phyloP scores from a whole-genome alignment of 1,284 basidiomycete species.

The Cryptococcus neoformans region DNA sequence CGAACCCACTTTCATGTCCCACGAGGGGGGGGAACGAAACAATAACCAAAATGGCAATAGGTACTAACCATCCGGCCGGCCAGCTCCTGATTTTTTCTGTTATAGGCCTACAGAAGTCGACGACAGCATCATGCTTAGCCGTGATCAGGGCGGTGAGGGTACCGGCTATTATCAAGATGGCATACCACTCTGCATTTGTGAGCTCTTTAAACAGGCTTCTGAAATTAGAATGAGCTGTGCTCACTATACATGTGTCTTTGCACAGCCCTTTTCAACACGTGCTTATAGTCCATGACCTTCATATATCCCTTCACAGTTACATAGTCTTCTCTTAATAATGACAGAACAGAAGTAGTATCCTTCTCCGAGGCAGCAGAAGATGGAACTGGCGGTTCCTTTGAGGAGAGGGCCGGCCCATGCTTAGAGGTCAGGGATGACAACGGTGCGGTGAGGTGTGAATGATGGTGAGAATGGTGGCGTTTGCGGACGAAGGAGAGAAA shows the following conservation, averaged over 20 bases:
- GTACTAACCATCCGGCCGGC: slow-evolving; percentile 45
- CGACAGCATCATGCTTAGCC: slow-evolving; percentile 37
- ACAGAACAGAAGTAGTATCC: slow-evolving; percentile 10
- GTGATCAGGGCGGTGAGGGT: slow-evolving; percentile 34
- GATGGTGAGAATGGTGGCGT: neutral
- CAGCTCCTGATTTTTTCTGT: slow-evolving; percentile 29
- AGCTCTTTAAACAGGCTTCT: neutral
- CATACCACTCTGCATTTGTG: slow-evolving; percentile 36
- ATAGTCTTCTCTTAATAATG: slow-evolving; percentile 30
- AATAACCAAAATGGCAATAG: slow-evolving; percentile 25
- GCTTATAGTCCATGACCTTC: slow-evolving; percentile 28
- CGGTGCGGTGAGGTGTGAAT: neutral
- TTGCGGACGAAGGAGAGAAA: too few species aligned
- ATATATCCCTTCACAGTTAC: slow-evolving; percentile 20
- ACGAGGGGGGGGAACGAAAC: slow-evolving; percentile 38
- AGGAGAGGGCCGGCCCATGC: too few species aligned
- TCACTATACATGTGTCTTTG: slow-evolving; percentile 32
- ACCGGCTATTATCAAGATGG: slow-evolving; percentile 30
- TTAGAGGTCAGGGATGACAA: neutral
- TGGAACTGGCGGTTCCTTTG: neutral
- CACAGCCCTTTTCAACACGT: slow-evolving; percentile 17
- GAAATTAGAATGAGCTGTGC: slow-evolving; percentile 3
- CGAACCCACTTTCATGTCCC: slow-evolving; percentile 38
- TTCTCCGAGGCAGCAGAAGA: neutral
- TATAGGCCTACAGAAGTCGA: slow-evolving; percentile 35